phyloP scores from a whole-genome alignment of 345 rosid genomes.

The Bruguiera gymnorhiza region DNA sequence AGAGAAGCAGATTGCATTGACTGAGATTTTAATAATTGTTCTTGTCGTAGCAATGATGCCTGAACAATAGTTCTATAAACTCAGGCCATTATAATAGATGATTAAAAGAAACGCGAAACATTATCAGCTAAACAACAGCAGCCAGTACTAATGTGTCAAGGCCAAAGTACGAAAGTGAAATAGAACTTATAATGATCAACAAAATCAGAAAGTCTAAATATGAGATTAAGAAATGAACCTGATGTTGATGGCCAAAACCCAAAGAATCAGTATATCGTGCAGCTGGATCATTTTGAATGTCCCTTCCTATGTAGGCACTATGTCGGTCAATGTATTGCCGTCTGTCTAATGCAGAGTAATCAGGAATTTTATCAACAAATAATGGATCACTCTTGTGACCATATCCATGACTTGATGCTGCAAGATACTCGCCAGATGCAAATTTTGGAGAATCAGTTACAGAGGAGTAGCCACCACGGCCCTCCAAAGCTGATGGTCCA shows the following conservation, averaged over 20 bases:
- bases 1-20: slow-evolving; percentile 63
- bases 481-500: slow-evolving; percentile 58
- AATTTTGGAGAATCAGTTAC: slow-evolving; percentile 74
- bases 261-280: slow-evolving; percentile 67
- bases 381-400: slow-evolving; percentile 70
- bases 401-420: slow-evolving; percentile 67
- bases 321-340: slow-evolving; percentile 73
- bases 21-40: slow-evolving; percentile 70
- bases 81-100: slow-evolving; percentile 50
- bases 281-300: slow-evolving; percentile 62
- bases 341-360: slow-evolving; percentile 64
- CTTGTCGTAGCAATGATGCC: slow-evolving; percentile 76
- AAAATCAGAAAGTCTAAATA: too few species aligned
- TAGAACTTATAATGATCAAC: too few species aligned
- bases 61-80: slow-evolving; percentile 74
- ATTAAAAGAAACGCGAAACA: neutral
- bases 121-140: neutral
- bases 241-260: slow-evolving; percentile 66
- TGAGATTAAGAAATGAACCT: slow-evolving; percentile 41
- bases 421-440: slow-evolving; percentile 58
- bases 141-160: too few species aligned
- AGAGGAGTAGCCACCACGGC: slow-evolving; percentile 65
- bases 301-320: slow-evolving; percentile 66
- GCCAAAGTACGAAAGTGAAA: too few species aligned
- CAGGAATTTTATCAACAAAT: slow-evolving; percentile 68